Evolutionary conservation across 768 basidiomycete genomes (phyloP).

Genomic region (Hypsizygus marmoreus): DNA sequence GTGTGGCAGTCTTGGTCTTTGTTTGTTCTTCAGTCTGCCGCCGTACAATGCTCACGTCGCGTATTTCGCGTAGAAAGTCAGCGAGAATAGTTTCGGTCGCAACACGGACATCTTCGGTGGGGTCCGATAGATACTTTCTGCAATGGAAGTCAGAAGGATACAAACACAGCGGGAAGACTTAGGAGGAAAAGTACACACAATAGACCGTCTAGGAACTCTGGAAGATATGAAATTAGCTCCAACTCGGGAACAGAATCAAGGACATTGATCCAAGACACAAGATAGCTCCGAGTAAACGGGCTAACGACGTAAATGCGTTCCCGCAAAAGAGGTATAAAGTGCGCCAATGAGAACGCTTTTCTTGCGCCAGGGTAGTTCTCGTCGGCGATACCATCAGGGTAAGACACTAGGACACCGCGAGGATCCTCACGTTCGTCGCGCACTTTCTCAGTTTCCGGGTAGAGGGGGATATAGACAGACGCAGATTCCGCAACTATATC

Average conservation of each 20-base stretch:
- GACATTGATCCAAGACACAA: slow-evolving; percentile 96
- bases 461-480: slow-evolving; percentile 89
- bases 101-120: slow-evolving; percentile 88
- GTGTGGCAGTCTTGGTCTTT: slow-evolving; percentile 44
- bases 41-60: slow-evolving; percentile 78
- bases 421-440: slow-evolving; percentile 58
- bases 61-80: slow-evolving; percentile 89
- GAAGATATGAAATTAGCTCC: slow-evolving; percentile 91
- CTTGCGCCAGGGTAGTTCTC: slow-evolving; percentile 44
- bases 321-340: slow-evolving; percentile 90
- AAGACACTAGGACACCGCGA: slow-evolving; percentile 65
- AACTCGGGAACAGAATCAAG: slow-evolving; percentile 96
- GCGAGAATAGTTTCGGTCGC: slow-evolving; percentile 88
- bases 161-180: slow-evolving; percentile 8
- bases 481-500: slow-evolving; percentile 98
- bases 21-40: slow-evolving; percentile 60
- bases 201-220: slow-evolving; percentile 92
- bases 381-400: slow-evolving; percentile 52
- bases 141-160: slow-evolving; percentile 6
- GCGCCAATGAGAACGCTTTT: slow-evolving; percentile 91
- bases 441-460: slow-evolving; percentile 75
- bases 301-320: slow-evolving; percentile 95
- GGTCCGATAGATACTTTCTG: slow-evolving; percentile 95
- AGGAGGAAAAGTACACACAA: slow-evolving; percentile 57
- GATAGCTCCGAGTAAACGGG: slow-evolving; percentile 92